Evolutionary conservation across 2,329 filamentous ascomycete genomes (phyloP), one percentile per base, ranked within the genome.

Genomic region (Mycogone perniciosa): DNA sequence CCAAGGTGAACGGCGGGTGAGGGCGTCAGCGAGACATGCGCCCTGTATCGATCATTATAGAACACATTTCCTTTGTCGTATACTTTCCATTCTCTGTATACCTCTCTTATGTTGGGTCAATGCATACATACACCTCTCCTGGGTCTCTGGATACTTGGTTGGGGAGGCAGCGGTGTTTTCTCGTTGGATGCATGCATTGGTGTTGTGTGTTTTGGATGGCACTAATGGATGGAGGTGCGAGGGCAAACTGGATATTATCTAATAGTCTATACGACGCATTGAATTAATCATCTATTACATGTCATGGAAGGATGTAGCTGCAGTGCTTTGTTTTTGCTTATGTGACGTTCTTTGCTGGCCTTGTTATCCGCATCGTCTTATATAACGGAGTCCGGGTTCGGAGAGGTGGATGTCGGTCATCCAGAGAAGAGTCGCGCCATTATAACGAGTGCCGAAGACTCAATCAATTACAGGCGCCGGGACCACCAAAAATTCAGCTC

Each of bases 1-100:
- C 48, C 35, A 67, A 69, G 53, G 50, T 62, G 27, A 73, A 74
- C 38, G 71, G 71, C 26, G 48, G 51, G 44, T 52, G 34, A 47
- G 27, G 10, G 44, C 29, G 11, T 27, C 39, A 26, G 26, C 31
- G 34, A 35, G 11, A 7, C 9, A 48, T n/a, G 7, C 31, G 45
- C 27, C 20, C 6, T 48, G 37, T 13, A 26, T 37, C 39, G 7
- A 42, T 31, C 40, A 33, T 11, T 31, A 39, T 45, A 42, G 20
- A 34, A 26, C 48, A 40, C 9, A 5, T 29, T 4, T 50, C 41
- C 33, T 40, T 4, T 37, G 39, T 20, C 9, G 37, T 41, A 30
- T 30, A 50, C 31, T 29, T 51, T 46, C 45, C 38, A 39, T 44
- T 48, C 44, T 48, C n/a, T 52, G 50, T 52, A 52, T 52, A 47